Percentiles rank a stretch among this genome's conserved stretches.
These are phyloP conservation scores for Cyclotella choctawhatcheeana DNA, from an alignment of 108 stramenopile species.

Conservation along the genomic window DNA sequence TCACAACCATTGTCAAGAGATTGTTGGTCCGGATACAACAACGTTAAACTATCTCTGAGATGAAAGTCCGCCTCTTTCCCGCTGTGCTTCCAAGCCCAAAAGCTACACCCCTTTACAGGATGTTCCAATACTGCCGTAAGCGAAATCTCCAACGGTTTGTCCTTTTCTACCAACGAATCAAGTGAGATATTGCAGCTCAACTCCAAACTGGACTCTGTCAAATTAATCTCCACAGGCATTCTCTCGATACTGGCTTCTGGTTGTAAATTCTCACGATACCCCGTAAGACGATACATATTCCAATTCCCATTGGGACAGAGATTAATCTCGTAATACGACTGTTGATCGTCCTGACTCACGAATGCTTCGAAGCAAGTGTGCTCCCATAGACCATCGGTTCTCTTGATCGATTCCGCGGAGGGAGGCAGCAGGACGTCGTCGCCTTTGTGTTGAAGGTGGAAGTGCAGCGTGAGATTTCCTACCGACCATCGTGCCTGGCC, in stretches of 20 bases:
- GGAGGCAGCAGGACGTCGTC: neutral
- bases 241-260: neutral
- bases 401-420: neutral
- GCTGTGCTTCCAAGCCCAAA: slow-evolving; percentile 15
- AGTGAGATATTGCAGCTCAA: neutral
- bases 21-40: neutral
- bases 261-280: slow-evolving; percentile 12
- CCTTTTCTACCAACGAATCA: neutral
- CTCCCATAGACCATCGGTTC: slow-evolving; percentile 9
- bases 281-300: neutral
- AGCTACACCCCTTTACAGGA: neutral
- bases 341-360: neutral
- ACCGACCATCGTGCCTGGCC: neutral
- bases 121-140: slow-evolving; percentile 9
- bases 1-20: neutral
- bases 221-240: neutral
- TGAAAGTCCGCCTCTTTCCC: slow-evolving; percentile 10
- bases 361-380: slow-evolving; percentile 16
- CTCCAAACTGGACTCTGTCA: neutral
- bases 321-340: slow-evolving; percentile 12
- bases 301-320: slow-evolving; percentile 1
- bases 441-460: neutral
- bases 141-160: slow-evolving; percentile 1
- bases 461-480: neutral
- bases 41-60: neutral